Percentiles rank a stretch among this genome's conserved stretches.
Evolutionary conservation across 2,329 filamentous ascomycete species (phyloP).

Genomic region (Alternaria novae-zelandiae): DNA sequence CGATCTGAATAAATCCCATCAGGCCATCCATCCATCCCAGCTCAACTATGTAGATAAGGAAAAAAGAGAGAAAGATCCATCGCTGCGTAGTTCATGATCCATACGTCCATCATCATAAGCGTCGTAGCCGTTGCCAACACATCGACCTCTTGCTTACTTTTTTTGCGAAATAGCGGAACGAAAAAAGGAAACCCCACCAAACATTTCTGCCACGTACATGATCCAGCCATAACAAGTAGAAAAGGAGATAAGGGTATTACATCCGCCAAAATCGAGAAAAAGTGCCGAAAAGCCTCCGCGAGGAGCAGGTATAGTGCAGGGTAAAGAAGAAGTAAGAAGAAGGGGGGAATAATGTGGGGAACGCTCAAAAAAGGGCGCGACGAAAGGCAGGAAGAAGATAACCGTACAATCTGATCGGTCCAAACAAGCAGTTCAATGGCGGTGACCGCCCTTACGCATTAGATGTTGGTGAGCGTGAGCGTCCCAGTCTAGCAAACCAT

Average conservation of each 20-base stretch:
- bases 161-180: constrained; percentile 4
- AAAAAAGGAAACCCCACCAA: constrained; percentile 9
- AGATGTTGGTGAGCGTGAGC: constrained; percentile 45
- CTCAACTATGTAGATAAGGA: not conserved
- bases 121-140: constrained; percentile 20
- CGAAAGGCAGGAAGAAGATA: constrained; percentile 11
- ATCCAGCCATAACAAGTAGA: constrained; percentile 17
- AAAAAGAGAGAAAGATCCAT: constrained; percentile 8
- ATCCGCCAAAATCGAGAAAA: constrained; percentile 27
- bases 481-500: constrained; percentile 47
- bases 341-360: constrained; percentile 8
- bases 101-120: constrained; percentile 16
- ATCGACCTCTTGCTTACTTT: constrained; percentile 16
- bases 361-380: constrained; percentile 4
- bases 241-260: constrained; percentile 32
- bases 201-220: constrained; percentile 9
- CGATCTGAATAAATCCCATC: not conserved
- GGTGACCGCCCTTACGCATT: constrained; percentile 31
- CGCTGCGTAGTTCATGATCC: constrained; percentile 21
- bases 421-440: constrained; percentile 20
- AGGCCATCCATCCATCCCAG: not conserved
- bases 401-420: constrained; percentile 21
- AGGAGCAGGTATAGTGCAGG: constrained; percentile 39
- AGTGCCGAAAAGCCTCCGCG: constrained; percentile 27
- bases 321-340: constrained; percentile 12